Evolutionary conservation across 306 rosid species (phyloP).

Genomic region (Pyrus bretschneideri): DNA sequence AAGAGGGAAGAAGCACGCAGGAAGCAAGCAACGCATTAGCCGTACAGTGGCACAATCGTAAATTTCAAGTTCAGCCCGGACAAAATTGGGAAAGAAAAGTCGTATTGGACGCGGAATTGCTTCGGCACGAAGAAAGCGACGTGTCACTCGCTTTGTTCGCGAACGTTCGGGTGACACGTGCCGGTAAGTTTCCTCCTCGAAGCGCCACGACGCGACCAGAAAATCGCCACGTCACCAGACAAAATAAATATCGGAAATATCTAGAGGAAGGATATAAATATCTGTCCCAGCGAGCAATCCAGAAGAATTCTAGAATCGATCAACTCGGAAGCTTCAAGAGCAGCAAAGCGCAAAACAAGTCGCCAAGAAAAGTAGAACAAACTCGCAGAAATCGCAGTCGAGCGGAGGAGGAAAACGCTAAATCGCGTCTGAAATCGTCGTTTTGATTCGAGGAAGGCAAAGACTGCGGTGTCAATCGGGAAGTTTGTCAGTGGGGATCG

Average conservation of each 20-base stretch:
- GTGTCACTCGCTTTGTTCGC: slow-evolving; percentile 20
- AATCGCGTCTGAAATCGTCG: neutral
- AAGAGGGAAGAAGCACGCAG: neutral
- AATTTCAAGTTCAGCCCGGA: neutral
- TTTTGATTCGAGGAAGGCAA: neutral
- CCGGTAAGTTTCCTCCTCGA: slow-evolving; percentile 8
- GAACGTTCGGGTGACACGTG: slow-evolving; percentile 58
- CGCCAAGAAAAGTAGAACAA: neutral
- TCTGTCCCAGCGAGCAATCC: neutral
- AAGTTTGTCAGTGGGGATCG: neutral
- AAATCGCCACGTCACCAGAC: slow-evolving; percentile 39
- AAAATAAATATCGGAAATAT: slow-evolving; percentile 28
- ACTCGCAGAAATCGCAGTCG: neutral
- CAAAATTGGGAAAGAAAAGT: neutral
- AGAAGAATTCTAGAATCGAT: neutral
- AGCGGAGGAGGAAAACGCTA: neutral
- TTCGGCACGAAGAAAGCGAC: slow-evolving; percentile 20
- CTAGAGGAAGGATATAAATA: slow-evolving; percentile 78
- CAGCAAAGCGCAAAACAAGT: neutral
- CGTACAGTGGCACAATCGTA: neutral
- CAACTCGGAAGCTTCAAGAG: neutral
- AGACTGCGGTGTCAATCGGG: neutral
- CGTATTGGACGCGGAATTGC: neutral
- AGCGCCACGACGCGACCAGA: slow-evolving; percentile 28
- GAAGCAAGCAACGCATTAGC: neutral